Conservation (phyloP, 768 basidiomycete genomes). For the Saitozyma podzolica region DNA sequence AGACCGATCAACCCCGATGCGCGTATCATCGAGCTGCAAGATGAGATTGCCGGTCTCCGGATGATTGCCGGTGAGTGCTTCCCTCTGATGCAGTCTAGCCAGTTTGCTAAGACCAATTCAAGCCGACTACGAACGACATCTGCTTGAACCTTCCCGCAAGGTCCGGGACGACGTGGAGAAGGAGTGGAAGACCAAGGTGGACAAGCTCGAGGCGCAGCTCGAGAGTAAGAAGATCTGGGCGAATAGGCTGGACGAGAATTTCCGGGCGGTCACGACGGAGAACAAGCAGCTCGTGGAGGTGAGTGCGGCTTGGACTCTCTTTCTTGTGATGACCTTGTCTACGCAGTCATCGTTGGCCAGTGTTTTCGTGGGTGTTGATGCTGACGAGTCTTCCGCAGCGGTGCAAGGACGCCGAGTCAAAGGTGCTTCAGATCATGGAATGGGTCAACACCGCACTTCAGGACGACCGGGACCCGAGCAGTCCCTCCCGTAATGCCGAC, state of each 20-base stretch:
- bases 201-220: conserved; percentile 34
- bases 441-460: conserved; percentile 15
- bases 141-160: conserved; percentile 46
- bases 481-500: background rate
- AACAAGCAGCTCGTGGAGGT: conserved; percentile 35
- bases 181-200: conserved; percentile 41
- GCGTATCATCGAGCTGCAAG: conserved; percentile 69
- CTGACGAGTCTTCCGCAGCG: conserved; percentile 15
- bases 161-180: conserved; percentile 51
- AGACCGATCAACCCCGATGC: conserved; percentile 75
- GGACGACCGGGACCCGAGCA: background rate
- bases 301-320: conserved; percentile 8
- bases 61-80: conserved; percentile 49
- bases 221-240: conserved; percentile 46
- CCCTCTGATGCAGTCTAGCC: background rate
- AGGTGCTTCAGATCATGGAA: conserved; percentile 16
- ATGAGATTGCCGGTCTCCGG: conserved; percentile 77
- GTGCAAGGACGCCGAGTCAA: conserved; percentile 20
- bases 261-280: conserved; percentile 35
- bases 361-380: background rate
- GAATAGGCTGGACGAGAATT: conserved; percentile 45
- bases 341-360: background rate
- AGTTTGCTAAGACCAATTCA: conserved; percentile 2
- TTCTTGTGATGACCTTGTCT: no score
- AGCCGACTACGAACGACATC: conserved; percentile 50